phyloP scores from a whole-genome alignment of 257 asterid genomes.

The Lithospermum erythrorhizon region DNA sequence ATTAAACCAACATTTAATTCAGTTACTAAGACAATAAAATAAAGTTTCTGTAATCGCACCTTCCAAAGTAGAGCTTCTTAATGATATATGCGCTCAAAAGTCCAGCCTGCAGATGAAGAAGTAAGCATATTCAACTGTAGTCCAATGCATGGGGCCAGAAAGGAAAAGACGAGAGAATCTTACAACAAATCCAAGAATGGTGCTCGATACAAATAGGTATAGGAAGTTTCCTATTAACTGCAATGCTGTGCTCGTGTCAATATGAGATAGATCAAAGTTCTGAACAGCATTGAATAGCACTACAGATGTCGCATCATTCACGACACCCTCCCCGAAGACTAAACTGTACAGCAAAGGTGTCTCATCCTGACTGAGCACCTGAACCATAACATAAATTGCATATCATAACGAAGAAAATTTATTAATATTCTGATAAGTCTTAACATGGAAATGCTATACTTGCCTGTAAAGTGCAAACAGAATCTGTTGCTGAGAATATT shows the following conservation, averaged over 20 bases:
- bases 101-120: slow-evolving; percentile 49
- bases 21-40: too few relatives aligned
- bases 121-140: slow-evolving; percentile 7
- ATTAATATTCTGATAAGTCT: background rate
- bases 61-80: slow-evolving; percentile 89
- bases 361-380: slow-evolving; percentile 96
- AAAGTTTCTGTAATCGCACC: slow-evolving; percentile 35
- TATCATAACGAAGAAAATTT: slow-evolving; percentile 5
- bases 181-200: slow-evolving; percentile 69
- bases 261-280: slow-evolving; percentile 75
- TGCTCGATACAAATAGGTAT: slow-evolving; percentile 70
- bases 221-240: slow-evolving; percentile 69
- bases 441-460: slow-evolving; percentile 1
- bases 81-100: slow-evolving; percentile 82
- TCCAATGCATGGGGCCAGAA: slow-evolving; percentile 3
- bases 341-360: slow-evolving; percentile 94
- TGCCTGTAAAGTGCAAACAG: slow-evolving; percentile 98
- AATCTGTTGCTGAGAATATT: slow-evolving; percentile 95
- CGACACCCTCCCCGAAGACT: slow-evolving; percentile 99
- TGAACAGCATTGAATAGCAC: slow-evolving; percentile 96
- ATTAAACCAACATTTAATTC: too few relatives aligned
- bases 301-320: slow-evolving; percentile 95
- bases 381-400: slow-evolving; percentile 19
- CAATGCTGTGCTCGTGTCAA: slow-evolving; percentile 43
- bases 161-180: slow-evolving; percentile 23